phyloP scores from a whole-genome alignment of 352 stramenopile genomes.

The Phytophthora pseudosyringae region DNA sequence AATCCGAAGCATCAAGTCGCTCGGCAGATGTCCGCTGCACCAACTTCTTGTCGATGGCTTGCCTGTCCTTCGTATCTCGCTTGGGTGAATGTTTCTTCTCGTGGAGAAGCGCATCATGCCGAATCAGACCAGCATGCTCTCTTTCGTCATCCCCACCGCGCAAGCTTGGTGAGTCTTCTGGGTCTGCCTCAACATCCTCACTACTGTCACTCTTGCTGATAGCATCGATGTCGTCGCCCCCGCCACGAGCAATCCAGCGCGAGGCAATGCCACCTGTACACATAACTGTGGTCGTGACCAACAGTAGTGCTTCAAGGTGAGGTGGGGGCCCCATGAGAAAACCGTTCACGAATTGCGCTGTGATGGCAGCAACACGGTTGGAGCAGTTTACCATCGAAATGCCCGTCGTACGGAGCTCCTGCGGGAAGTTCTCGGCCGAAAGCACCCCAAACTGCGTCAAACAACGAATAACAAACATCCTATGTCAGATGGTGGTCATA shows the following conservation, averaged over 20 bases:
- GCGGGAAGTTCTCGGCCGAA: slow-evolving; percentile 89
- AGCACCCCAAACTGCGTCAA: slow-evolving; percentile 84
- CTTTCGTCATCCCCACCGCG: slow-evolving; percentile 23
- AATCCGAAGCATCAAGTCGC: slow-evolving; percentile 14
- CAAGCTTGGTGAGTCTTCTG: slow-evolving; percentile 12
- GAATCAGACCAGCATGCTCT: slow-evolving; percentile 35
- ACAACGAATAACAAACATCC: background rate
- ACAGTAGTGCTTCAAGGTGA: slow-evolving; percentile 78
- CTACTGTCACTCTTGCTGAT: slow-evolving; percentile 27
- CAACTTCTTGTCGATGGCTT: slow-evolving; percentile 24
- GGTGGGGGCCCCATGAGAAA: slow-evolving; percentile 81
- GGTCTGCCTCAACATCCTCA: slow-evolving; percentile 19
- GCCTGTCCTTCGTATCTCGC: slow-evolving; percentile 6
- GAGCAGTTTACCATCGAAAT: slow-evolving; percentile 91
- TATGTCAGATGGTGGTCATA: too few species aligned
- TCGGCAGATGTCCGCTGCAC: slow-evolving; percentile 21
- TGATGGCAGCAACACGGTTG: slow-evolving; percentile 89
- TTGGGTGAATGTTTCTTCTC: slow-evolving; percentile 32
- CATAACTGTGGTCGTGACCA: slow-evolving; percentile 83
- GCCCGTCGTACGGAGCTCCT: slow-evolving; percentile 87
- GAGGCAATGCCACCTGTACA: slow-evolving; percentile 62
- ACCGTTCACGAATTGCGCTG: slow-evolving; percentile 92
- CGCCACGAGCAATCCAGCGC: slow-evolving; percentile 42
- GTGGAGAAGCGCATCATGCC: slow-evolving; percentile 34
- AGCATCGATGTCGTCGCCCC: slow-evolving; percentile 38